These are phyloP conservation scores for Pterulicium gracile DNA, from an alignment of 1,284 basidiomycete species.

Conservation along the genomic window DNA sequence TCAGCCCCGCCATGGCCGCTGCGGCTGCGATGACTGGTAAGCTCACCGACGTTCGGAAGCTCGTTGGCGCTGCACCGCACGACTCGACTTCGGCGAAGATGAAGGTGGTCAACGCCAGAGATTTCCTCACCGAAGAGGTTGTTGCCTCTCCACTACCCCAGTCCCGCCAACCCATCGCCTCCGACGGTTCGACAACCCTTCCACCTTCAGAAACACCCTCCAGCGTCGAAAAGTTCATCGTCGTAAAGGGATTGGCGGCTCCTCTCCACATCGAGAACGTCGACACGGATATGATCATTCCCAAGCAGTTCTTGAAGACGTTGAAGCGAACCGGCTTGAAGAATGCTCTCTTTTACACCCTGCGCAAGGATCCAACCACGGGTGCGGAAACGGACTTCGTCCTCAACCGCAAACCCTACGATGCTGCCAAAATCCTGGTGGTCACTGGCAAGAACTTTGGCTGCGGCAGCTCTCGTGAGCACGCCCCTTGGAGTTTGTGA, in stretches of 20 bases:
- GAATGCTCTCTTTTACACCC: constrained; percentile 79
- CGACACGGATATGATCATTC: constrained; percentile 97
- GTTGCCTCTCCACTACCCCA: constrained; percentile 56
- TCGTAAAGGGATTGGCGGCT: constrained; percentile 79
- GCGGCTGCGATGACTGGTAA: constrained; percentile 87
- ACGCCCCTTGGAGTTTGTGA: constrained; percentile 92
- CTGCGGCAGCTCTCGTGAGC: constrained; percentile 89
- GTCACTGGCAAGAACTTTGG: constrained; percentile 92
- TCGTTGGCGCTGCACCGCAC: constrained; percentile 43
- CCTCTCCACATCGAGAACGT: constrained; percentile 90
- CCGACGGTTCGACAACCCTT: constrained; percentile 24
- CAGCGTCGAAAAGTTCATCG: constrained; percentile 65
- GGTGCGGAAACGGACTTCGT: constrained; percentile 81
- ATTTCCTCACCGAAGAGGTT: constrained; percentile 71
- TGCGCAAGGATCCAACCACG: constrained; percentile 74
- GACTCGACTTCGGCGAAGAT: constrained; percentile 39
- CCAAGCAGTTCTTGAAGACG: constrained; percentile 93
- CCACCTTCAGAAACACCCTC: constrained; percentile 46
- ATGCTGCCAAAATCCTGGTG: constrained; percentile 76
- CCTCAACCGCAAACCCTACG: constrained; percentile 80
- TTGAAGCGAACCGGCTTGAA: constrained; percentile 89
- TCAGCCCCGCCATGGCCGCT: constrained; percentile 94
- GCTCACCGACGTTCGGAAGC: constrained; percentile 83
- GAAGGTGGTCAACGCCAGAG: constrained; percentile 59
- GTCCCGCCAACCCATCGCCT: constrained; percentile 23